Percentiles rank a stretch among this genome's conserved stretches.
Conservation (phyloP, 2,329 filamentous ascomycete species). For the Aspergillus sp. region DNA sequence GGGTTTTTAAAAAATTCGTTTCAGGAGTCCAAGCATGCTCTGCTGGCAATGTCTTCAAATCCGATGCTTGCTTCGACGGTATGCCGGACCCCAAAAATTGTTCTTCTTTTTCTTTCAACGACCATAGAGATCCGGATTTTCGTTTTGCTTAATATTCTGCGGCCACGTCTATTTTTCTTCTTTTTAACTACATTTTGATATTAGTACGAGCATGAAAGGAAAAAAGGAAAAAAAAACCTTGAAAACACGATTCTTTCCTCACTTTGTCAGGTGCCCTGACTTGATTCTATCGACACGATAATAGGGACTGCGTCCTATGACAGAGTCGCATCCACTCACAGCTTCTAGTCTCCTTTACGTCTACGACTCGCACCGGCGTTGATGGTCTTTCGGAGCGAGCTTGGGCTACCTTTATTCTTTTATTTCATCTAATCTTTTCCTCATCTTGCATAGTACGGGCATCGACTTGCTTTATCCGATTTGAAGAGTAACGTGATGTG, state of each 20-base stretch:
- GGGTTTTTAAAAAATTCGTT: conserved; percentile 26
- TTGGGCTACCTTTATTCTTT: conserved; percentile 2
- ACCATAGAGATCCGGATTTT: conserved; percentile 26
- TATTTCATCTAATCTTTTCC: conserved; percentile 4
- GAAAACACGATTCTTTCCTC: conserved; percentile 3
- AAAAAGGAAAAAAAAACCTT: conserved; percentile 15
- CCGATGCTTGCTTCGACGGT: conserved; percentile 24
- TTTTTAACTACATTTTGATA: conserved; percentile 6
- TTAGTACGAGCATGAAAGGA: conserved; percentile 24
- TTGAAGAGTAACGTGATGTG: conserved; percentile 12
- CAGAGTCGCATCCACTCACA: no score
- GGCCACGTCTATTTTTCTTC: conserved; percentile 6
- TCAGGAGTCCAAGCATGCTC: conserved; percentile 30
- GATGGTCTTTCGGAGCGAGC: not conserved
- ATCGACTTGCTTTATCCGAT: conserved; percentile 5
- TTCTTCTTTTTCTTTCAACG: conserved; percentile 17
- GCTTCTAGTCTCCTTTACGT: not conserved
- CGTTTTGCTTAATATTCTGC: conserved; percentile 9
- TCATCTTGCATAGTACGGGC: conserved; percentile 15
- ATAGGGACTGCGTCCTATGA: no score
- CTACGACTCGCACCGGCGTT: not conserved
- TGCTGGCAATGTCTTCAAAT: conserved; percentile 23
- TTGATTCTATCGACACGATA: no score
- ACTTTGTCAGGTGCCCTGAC: no score
- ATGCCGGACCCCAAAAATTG: conserved; percentile 20